Evolutionary conservation across 2,329 filamentous ascomycete genomes (phyloP), one percentile per base, ranked within the genome.

Genomic region (Hypoxylon sp.): DNA sequence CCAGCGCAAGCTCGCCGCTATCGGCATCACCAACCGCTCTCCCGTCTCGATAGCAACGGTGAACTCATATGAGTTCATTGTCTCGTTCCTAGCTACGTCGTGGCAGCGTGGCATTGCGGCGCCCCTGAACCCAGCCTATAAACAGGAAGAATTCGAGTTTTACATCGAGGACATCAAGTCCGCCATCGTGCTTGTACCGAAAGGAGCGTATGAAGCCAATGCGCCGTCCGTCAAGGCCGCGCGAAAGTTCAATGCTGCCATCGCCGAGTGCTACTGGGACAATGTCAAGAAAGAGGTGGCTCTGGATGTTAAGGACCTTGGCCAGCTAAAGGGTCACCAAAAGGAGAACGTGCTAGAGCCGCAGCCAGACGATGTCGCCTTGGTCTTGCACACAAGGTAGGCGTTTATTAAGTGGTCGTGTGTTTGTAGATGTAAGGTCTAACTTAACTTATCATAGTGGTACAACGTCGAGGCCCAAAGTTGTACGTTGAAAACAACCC

Each of bases 141-240:
- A 94, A 83, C 92, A 96, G 80, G 90, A 90, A 63, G 93, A 97
- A 80, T 96, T 95, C 78, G 93, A 96, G 79, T 97, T 97, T 81
- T 97, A 96, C 80, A 95, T 97, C 75, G 91, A 94, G 71, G 93
- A 97, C 78, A 85, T 97, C 74, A 92, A 90, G 77, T 95, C 93
- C 4, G 91, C 91, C 35, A 83, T 97, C 65, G 88, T 93, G 32
- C 84, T 97, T 37, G 91, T 97, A 8, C 93, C 93, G 11, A 85
- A 85, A 73, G 93, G 92, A 15, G 88, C 90, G 13, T 92, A 89
- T 74, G 83, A 84, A 10, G 85, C 89, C 72, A 84, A 90, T 77
- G 89, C 88, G 8, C 87, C 92, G 11, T 92, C 91, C 27, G 92
- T 96, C 29, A 87, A 89, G 75, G 93, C 93, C 0, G 93, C 93